Conservation (phyloP, 306 rosid genomes). For the cucumber (Cucumis sativus) region DNA sequence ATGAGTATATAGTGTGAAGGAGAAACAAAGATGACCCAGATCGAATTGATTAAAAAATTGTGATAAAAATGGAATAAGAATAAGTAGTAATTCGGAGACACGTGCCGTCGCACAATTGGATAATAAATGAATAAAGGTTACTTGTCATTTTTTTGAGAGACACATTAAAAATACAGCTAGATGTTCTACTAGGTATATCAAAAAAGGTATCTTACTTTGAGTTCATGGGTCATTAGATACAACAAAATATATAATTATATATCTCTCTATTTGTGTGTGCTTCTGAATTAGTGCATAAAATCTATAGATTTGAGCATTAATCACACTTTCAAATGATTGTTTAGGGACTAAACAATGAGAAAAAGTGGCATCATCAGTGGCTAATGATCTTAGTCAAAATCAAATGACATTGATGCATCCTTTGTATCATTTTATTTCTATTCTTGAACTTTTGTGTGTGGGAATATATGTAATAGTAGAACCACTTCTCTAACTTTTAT, state of each 20-base stretch:
- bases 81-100: neutral
- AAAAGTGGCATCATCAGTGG: neutral
- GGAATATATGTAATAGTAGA: neutral
- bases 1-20: neutral
- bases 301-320: neutral
- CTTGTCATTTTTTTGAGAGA: neutral
- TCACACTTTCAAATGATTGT: neutral
- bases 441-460: neutral
- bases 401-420: neutral
- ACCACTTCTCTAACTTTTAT: neutral
- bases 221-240: neutral
- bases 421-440: neutral
- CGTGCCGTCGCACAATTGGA: neutral
- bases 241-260: neutral
- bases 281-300: neutral
- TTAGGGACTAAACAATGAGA: neutral
- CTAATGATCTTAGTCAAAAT: neutral
- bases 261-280: neutral
- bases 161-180: neutral
- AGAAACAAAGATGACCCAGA: neutral
- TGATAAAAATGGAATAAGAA: constrained; percentile 2
- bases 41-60: neutral
- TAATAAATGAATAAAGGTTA: neutral
- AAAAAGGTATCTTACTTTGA: neutral
- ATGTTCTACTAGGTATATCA: constrained; percentile 5